Evolutionary conservation across 257 asterid species (phyloP).

Genomic region (Nicotiana tabacum): DNA sequence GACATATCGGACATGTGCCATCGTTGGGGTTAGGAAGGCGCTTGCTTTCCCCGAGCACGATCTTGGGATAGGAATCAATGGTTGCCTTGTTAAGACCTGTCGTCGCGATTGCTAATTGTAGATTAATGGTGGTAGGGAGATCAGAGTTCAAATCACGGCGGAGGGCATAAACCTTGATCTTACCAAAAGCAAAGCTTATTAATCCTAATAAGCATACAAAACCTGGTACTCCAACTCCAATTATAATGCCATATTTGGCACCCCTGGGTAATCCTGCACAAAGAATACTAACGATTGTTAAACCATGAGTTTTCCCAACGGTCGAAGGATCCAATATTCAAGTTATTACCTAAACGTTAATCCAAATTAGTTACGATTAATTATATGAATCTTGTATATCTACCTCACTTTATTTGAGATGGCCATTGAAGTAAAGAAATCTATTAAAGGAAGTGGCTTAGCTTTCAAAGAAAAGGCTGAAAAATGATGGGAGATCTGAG

Average conservation of each 20-base stretch:
- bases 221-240: constrained; percentile 73
- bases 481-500: background rate
- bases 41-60: constrained; percentile 59
- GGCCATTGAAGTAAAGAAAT: background rate
- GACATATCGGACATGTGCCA: constrained; percentile 64
- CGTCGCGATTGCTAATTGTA: constrained; percentile 23
- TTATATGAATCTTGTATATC: background rate
- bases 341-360: background rate
- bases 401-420: background rate
- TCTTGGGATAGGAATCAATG: constrained; percentile 69
- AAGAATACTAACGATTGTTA: background rate
- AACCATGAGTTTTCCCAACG: background rate
- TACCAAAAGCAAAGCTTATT: constrained; percentile 35
- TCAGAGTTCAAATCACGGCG: constrained; percentile 19
- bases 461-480: background rate
- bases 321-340: background rate
- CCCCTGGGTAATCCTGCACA: constrained; percentile 59
- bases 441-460: background rate
- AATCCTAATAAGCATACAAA: constrained; percentile 54
- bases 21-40: constrained; percentile 57
- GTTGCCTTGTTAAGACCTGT: constrained; percentile 56
- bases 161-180: constrained; percentile 14
- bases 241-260: constrained; percentile 57
- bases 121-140: constrained; percentile 23
- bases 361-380: background rate